Base-by-base conservation (phyloP, 305 asterid genomes). In the Fraxinus velutina region DNA sequence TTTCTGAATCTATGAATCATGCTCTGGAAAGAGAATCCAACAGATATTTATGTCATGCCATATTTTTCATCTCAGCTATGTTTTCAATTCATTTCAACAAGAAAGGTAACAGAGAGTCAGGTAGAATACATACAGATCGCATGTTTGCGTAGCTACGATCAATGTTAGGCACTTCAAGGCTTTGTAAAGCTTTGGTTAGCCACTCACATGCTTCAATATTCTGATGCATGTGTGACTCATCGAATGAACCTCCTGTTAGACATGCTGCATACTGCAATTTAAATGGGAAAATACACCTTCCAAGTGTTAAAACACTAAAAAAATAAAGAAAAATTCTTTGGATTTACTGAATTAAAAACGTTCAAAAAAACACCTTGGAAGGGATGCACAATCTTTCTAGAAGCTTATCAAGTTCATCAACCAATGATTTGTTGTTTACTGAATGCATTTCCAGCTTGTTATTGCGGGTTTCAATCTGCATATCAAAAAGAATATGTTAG, bases 391-490 rank as follows among this genome's bases (percentile, higher is more conserved):
- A 83, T 88, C 89, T 92, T 86, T 95, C 97, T 84, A 95, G 93
- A 89, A 95, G 99, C 92, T 90, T 93, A 83, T 95, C 98, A 72
- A 95, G 98, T 86, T 94, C 98, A 87, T 92, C 97, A 79, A 94
- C 87, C 83, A 95, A 88, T n/a, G 92, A 79, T 85, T 90, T 89
- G 84, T 95, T 95, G 89, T 95, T 95, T 47, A 94, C 97, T 9
- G 99, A 95, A 88, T 93, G 99, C 98, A 94, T 92, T 87, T 92
- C 98, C 89, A 95, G 90, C 90, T 94, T 93, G 92, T 95, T 95
- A 85, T 95, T 95, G 42, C 98, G 97, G 75, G 90, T 91, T 89
- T 95, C 99, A 85, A 95, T 95, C 98, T 94, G 97, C 91, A 87
- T 76, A 81, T 21, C 81, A 27, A 82, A 70, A 68, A 86, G 83